These are phyloP conservation scores for Lentinula guzmanii DNA, from an alignment of 768 basidiomycete genomes.

Conservation along the genomic window DNA sequence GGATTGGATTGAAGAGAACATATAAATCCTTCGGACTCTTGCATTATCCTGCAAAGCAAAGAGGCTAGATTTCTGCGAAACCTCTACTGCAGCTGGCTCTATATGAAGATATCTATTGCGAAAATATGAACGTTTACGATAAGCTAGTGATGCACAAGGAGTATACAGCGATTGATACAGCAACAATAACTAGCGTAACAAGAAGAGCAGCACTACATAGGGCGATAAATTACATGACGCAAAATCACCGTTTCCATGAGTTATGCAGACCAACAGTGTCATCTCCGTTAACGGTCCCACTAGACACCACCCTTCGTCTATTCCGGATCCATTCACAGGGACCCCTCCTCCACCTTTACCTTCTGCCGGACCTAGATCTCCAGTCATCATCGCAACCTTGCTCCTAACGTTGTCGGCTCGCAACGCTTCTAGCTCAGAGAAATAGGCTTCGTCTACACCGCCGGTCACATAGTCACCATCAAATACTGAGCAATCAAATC, in stretches of 20 bases:
- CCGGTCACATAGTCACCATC: slow-evolving; percentile 97
- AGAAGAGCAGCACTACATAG: neutral
- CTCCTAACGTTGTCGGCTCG: slow-evolving; percentile 79
- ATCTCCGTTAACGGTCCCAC: slow-evolving; percentile 55
- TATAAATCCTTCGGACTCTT: slow-evolving; percentile 14
- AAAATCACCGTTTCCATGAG: slow-evolving; percentile 38
- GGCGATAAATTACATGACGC: neutral
- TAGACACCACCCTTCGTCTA: slow-evolving; percentile 21
- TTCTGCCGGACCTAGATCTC: slow-evolving; percentile 26
- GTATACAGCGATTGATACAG: neutral
- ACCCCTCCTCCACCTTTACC: slow-evolving; percentile 27
- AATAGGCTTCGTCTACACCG: slow-evolving; percentile 79
- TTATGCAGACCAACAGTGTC: slow-evolving; percentile 81
- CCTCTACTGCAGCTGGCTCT: neutral
- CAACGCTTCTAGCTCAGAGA: slow-evolving; percentile 65
- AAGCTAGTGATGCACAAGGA: no score
- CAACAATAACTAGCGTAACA: slow-evolving; percentile 5
- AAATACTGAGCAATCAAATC: slow-evolving; percentile 97
- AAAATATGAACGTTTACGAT: no score
- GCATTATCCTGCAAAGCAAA: neutral
- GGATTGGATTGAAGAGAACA: slow-evolving; percentile 43
- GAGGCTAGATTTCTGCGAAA: no score
- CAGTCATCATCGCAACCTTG: slow-evolving; percentile 28
- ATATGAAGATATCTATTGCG: neutral
- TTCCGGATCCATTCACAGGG: slow-evolving; percentile 11